Base-by-base conservation (phyloP, 495 filamentous ascomycete genomes). In the Neurospora sp. region DNA sequence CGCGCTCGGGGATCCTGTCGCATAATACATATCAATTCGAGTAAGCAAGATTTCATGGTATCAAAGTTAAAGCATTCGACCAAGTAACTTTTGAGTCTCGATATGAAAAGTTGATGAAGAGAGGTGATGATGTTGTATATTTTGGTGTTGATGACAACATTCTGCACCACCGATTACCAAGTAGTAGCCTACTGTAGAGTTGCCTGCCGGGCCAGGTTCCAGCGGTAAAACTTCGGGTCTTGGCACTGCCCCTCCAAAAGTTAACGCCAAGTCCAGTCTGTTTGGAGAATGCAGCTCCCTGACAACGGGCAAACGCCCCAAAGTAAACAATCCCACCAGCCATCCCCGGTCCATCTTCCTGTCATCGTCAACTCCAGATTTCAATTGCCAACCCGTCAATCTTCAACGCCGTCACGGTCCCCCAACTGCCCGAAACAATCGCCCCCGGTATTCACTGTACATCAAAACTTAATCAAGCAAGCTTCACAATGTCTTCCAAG, bases 401-500 rank as follows among this genome's bases (percentile, higher is more conserved):
- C 54, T 14, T 35, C 54, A 31, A 62, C 54, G 16, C 27, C 12
- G 7, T 35, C 54, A 62, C 27, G 2, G 3, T 16, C 12, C 0
- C 48, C 48, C 23, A 16, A 31, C 7, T 59, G 23, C 11, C 23
- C 2, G 20, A 14, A 59, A 1, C 23, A 59, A 14, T 31, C 16
- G n/a, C 0, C n/a, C 1, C n/a, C 3, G 8, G 0, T 11, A n/a
- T 4, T 20, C 8, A 48, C 12, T 11, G 1, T 20, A 20, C 6
- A 48, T 8, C 3, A 4, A n/a, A 39, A 42, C 20, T 2, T 31
- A 14, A 23, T 8, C 9, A 12, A 66, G 23, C 69, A 39, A 23
- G 2, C 59, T 4, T 39, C 27, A 73, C 62, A 40, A 81, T 78
- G 76, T 71, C 77, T 0, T 76, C 78, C 16, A 46, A 72, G 16